A percentile compares a stretch with the other conserved stretches of the same genome.
Evolutionary conservation across 2,329 filamentous ascomycete species (phyloP).

Genomic region (Paraphoma chrysanthemicola): DNA sequence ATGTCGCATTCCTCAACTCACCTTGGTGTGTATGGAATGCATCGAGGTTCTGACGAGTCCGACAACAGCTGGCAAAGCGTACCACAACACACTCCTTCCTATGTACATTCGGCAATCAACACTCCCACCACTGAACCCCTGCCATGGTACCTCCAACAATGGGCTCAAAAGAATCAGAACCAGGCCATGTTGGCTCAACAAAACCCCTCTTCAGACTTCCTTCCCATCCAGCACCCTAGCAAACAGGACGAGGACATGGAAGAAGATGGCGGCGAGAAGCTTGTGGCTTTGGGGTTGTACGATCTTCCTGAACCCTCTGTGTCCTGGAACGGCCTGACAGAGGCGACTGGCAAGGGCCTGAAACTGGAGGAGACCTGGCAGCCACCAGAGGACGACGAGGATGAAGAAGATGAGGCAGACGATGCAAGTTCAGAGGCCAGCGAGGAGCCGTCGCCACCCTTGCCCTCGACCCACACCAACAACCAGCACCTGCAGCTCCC

Average conservation of each 20-base stretch:
- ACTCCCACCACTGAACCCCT: slow-evolving; percentile 40
- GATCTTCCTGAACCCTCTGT: slow-evolving; percentile 70
- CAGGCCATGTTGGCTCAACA: slow-evolving; percentile 23
- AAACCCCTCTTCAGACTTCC: slow-evolving; percentile 53
- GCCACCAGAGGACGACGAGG: slow-evolving; percentile 59
- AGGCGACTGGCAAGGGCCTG: slow-evolving; percentile 71
- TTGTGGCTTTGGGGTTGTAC: slow-evolving; percentile 84
- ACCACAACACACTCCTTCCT: slow-evolving; percentile 27
- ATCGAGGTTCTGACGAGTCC: slow-evolving; percentile 34
- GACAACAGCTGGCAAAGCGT: slow-evolving; percentile 39
- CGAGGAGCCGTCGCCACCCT: slow-evolving; percentile 44
- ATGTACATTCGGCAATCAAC: slow-evolving; percentile 37
- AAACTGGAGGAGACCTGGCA: slow-evolving; percentile 84
- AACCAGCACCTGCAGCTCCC: slow-evolving; percentile 29
- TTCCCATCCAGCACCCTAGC: slow-evolving; percentile 58
- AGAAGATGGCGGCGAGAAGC: slow-evolving; percentile 70
- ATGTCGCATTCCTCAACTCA: slow-evolving; percentile 19
- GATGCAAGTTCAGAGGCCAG: slow-evolving; percentile 54
- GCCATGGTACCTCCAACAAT: slow-evolving; percentile 48
- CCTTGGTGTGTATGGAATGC: slow-evolving; percentile 16
- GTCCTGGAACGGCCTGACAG: slow-evolving; percentile 59
- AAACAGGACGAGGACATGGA: slow-evolving; percentile 59
- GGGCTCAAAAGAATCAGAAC: slow-evolving; percentile 43
- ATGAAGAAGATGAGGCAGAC: slow-evolving; percentile 56
- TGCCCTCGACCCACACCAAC: slow-evolving; percentile 26